phyloP scores from a whole-genome alignment of 306 rosid genomes.

The Fagus sylvatica region DNA sequence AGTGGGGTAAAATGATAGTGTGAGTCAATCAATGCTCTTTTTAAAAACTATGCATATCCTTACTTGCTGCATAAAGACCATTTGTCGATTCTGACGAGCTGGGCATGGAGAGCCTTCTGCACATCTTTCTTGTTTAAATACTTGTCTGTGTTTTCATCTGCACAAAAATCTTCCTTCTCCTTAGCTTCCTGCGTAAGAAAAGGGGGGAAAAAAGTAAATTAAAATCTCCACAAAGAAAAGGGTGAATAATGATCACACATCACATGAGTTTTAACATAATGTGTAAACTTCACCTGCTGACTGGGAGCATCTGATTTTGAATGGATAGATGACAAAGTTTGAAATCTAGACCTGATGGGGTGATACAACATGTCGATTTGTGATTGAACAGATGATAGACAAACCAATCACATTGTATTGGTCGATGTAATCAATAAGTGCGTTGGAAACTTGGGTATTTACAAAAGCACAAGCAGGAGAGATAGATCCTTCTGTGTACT shows the following conservation, averaged over 20 bases:
- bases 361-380: not conserved
- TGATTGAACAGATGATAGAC: not conserved
- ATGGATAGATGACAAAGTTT: not conserved
- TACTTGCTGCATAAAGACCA: no score
- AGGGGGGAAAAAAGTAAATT: not conserved
- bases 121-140: constrained; percentile 6
- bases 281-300: not conserved
- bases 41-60: no score
- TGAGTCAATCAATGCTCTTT: no score
- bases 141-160: not conserved
- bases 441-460: not conserved
- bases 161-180: not conserved
- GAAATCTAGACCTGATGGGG: not conserved
- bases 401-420: not conserved
- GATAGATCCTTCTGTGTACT: not conserved
- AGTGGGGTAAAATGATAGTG: no score
- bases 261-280: no score
- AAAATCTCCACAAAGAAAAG: no score
- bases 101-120: not conserved
- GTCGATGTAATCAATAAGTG: not conserved
- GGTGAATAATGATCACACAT: not conserved
- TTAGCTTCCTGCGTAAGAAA: not conserved
- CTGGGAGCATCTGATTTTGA: not conserved
- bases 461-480: constrained; percentile 16
- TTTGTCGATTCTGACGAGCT: no score